Base-by-base conservation (phyloP, 2,329 filamentous ascomycete genomes). In the Neospermospora avenae region DNA sequence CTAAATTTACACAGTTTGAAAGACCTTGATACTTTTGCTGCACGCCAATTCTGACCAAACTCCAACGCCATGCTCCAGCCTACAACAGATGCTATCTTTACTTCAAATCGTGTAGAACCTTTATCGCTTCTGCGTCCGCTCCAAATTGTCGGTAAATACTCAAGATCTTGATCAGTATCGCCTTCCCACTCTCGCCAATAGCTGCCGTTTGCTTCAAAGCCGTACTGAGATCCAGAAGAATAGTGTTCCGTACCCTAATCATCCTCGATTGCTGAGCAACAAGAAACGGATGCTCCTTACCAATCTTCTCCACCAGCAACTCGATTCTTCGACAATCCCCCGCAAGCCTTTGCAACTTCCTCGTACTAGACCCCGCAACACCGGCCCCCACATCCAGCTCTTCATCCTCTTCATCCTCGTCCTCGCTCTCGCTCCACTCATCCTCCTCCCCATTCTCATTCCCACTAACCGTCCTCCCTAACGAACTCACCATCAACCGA, bases 221-320 rank as follows among this genome's bases (percentile, higher is more conserved):
- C 42, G 81, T 81, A 58, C 81, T 84, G 34, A 91, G 73, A 74
- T 90, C 87, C 48, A 89, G 75, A 34, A 89, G 72, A 59, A 90
- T 72, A 0, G 85, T 87, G 58, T 84, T 84, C 61, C 81, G 79
- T 24, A 89, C 77, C 67, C 81, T 82, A 39, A 77, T 71, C 57
- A 89, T 72, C 53, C 87, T 76, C 4, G 77, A 73, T 64, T 81
- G 75, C 67, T 88, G 85, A 16, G 78, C 78, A 37, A 78, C 70
- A 16, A 90, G 70, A 67, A 90, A 90, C 1, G 87, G 86, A 75
- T 90, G 86, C 4, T 78, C 74, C 4, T 77, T 71, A 2, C 81
- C 83, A 57, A 87, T 73, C 8, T 76, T 76, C 28, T 77, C 75
- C 22, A 80, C 75, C 48, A 85, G 70, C 34, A 78, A 76, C 56